These are phyloP conservation scores for Sphaerulina vaccinii DNA, from an alignment of 2,329 filamentous ascomycete genomes.

Conservation along the genomic window DNA sequence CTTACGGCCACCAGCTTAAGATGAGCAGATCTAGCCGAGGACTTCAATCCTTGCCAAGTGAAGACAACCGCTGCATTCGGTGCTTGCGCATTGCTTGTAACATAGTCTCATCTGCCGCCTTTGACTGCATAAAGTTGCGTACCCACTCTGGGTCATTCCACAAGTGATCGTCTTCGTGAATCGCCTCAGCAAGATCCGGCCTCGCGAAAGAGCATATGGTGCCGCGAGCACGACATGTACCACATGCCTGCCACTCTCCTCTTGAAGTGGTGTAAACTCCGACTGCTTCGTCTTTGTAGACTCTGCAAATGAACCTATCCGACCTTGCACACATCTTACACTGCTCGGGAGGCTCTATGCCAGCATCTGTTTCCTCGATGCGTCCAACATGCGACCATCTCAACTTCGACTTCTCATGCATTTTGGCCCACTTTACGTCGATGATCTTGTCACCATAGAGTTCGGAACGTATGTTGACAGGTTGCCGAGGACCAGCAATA, in stretches of 20 bases:
- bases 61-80: no score
- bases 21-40: no score
- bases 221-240: background rate
- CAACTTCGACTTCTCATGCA: background rate
- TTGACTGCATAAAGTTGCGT: no score
- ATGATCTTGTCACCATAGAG: background rate
- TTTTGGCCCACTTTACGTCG: background rate
- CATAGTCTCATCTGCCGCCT: no score
- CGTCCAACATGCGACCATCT: background rate
- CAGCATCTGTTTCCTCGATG: background rate
- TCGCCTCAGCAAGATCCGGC: no score
- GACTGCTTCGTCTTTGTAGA: background rate
- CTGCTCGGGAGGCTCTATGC: background rate
- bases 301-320: background rate
- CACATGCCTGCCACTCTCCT: background rate
- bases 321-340: background rate
- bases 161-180: no score
- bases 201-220: no score
- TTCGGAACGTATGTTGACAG: background rate
- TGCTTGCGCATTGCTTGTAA: no score
- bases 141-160: no score
- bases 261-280: background rate
- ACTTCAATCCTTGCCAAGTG: no score
- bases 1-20: no score
- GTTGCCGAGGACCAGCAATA: background rate